These are phyloP conservation scores for Thelephora ganbajun DNA, from an alignment of 768 basidiomycete species.

Conservation along the genomic window DNA sequence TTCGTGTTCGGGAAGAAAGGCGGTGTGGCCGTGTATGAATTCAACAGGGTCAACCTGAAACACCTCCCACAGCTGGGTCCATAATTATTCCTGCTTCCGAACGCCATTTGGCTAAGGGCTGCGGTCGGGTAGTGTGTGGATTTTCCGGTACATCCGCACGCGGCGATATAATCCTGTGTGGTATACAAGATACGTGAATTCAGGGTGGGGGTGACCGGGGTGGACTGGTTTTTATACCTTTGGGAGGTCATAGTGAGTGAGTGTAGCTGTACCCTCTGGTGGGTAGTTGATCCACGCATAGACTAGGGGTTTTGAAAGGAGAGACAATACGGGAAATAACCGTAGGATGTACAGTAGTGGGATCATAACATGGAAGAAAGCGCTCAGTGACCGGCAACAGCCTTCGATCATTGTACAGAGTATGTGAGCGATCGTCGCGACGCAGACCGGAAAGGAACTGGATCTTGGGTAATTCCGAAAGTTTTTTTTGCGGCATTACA, in stretches of 20 bases:
- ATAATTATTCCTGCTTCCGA: slow-evolving; percentile 56
- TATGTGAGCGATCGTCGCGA: too few species aligned
- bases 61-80: slow-evolving; percentile 67
- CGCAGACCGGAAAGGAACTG: too few species aligned
- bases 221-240: slow-evolving; percentile 5
- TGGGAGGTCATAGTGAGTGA: slow-evolving; percentile 60
- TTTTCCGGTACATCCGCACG: slow-evolving; percentile 60
- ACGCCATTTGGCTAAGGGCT: slow-evolving; percentile 69
- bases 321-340: too few species aligned
- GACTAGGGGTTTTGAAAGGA: slow-evolving; percentile 3
- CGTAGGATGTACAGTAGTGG: too few species aligned
- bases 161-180: slow-evolving; percentile 37
- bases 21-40: slow-evolving; percentile 51
- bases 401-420: too few species aligned
- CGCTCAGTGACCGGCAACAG: too few species aligned
- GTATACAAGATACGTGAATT: neutral
- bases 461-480: too few species aligned
- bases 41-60: slow-evolving; percentile 63
- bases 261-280: slow-evolving; percentile 46
- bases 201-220: slow-evolving; percentile 7
- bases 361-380: too few species aligned
- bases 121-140: slow-evolving; percentile 57
- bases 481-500: too few species aligned
- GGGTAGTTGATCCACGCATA: slow-evolving; percentile 54
- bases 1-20: slow-evolving; percentile 51